These are phyloP conservation scores for Punctularia strigosozonata DNA, from an alignment of 768 basidiomycete genomes.

Conservation along the genomic window DNA sequence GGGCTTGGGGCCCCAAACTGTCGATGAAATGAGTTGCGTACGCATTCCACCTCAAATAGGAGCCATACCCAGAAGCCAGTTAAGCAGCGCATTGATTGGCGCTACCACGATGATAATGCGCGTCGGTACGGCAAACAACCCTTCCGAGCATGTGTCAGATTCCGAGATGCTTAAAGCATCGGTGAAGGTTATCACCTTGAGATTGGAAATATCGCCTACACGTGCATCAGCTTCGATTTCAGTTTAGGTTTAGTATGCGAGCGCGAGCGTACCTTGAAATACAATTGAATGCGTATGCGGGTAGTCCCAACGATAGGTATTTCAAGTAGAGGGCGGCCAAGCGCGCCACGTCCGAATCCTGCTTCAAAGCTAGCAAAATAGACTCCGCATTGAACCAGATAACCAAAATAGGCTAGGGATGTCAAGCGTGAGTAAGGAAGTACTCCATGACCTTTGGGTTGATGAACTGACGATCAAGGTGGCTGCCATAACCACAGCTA, in stretches of 20 bases:
- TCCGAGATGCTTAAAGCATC: conserved; percentile 2
- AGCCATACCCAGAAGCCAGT: conserved; percentile 66
- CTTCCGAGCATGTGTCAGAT: conserved; percentile 18
- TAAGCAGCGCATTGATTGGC: conserved; percentile 75
- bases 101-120: conserved; percentile 73
- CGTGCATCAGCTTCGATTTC: background rate
- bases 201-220: conserved; percentile 78
- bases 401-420: conserved; percentile 36
- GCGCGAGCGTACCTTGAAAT: conserved; percentile 31
- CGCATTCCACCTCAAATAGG: no score
- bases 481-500: conserved; percentile 51
- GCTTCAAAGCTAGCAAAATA: conserved; percentile 62
- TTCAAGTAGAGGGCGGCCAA: conserved; percentile 70
- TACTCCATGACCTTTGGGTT: background rate
- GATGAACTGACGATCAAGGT: conserved; percentile 42
- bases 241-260: background rate
- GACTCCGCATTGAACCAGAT: conserved; percentile 80
- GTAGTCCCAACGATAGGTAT: conserved; percentile 68
- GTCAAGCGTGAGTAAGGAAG: background rate
- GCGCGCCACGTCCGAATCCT: conserved; percentile 76
- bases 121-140: conserved; percentile 77
- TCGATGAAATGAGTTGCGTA: no score
- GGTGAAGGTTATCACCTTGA: conserved; percentile 36
- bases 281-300: conserved; percentile 52
- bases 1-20: conserved; percentile 76